Evolutionary conservation across 2,329 filamentous ascomycete genomes (phyloP).

Genomic region (Exophiala phaeomuriformis): DNA sequence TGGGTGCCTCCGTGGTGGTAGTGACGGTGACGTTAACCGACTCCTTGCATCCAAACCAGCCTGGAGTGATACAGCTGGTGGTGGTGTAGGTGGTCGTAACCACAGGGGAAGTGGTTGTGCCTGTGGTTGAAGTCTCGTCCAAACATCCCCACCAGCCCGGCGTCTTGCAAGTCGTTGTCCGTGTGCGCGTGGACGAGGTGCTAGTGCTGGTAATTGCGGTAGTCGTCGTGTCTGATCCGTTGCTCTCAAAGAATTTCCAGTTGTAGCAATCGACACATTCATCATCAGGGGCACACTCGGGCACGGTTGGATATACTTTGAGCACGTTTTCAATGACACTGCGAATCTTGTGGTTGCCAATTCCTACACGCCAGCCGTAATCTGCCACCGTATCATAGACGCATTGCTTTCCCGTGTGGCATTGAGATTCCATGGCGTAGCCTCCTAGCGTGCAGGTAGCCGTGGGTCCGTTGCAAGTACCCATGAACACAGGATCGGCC

Average conservation of each 20-base stretch:
- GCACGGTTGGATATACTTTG: constrained; percentile 71
- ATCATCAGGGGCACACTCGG: constrained; percentile 67
- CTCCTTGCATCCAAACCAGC: constrained; percentile 40
- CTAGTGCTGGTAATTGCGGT: constrained; percentile 50
- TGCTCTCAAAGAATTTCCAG: constrained; percentile 94
- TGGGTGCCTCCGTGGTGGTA: constrained; percentile 26
- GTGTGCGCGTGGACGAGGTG: constrained; percentile 57
- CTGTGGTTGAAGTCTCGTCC: constrained; percentile 43
- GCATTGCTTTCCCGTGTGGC: constrained; percentile 81
- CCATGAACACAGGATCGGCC: constrained; percentile 90
- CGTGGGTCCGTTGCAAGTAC: constrained; percentile 82
- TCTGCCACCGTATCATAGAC: constrained; percentile 88
- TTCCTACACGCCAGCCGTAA: constrained; percentile 83
- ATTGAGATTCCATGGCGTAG: constrained; percentile 89
- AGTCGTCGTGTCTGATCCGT: constrained; percentile 70
- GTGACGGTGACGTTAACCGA: constrained; percentile 31
- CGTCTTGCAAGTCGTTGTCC: constrained; percentile 81
- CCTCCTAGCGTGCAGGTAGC: constrained; percentile 85
- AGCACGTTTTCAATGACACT: constrained; percentile 84
- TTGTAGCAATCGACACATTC: constrained; percentile 80
- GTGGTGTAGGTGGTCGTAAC: constrained; percentile 33
- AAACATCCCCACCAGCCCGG: constrained; percentile 79
- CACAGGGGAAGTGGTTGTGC: constrained; percentile 31
- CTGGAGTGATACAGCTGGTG: constrained; percentile 37
- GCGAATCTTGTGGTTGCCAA: constrained; percentile 84